Evolutionary conservation across 257 asterid species (phyloP), one percentile per base, ranked within the genome.

Genomic region (Solanum pimpinellifolium): DNA sequence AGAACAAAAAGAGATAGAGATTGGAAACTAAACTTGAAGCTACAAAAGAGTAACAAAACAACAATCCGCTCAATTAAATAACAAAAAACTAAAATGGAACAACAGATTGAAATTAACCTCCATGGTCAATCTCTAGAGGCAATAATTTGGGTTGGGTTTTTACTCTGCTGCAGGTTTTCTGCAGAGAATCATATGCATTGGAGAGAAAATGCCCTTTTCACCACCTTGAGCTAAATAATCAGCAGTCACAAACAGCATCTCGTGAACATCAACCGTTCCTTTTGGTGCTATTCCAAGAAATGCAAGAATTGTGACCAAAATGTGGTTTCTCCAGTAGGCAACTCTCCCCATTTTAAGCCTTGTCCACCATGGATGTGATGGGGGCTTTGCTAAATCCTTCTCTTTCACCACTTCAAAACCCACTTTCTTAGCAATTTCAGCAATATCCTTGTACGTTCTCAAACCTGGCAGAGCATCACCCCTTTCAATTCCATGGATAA

Each of bases 141-240:
- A 47, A 74, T 62, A 82, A 82, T 62, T 62, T n/a, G 88, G 42
- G 4, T 44, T 44, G 9, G 44, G 52, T 42, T 47, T 86, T 87
- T 87, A 75, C 25, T 86, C 56, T 86, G 88, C 56, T 87, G 88
- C 93, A 4, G 98, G 98, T 88, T 95, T 95, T 86, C 98, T 89
- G 95, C 98, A 95, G 88, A 95, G 93, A 87, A 95, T 93, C 98
- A 94, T 93, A 86, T 94, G 96, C 98, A 95, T 95, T 84, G 98
- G 98, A 41, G 90, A 87, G 92, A 95, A 95, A 20, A 95, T 95
- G 62, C 98, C 98, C 2, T 91, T 90, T 31, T 95, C 98, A 1
- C 98, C 98, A 15, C 98, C 98, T 86, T 90, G 90, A 13, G 98
- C 89, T 74, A 95, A 90, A 49, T 93, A 92, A 87, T 95, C 98